A percentile compares a stretch with the other conserved stretches of the same genome.
Evolutionary conservation across 73 alveolate species (phyloP).

Genomic region (Tetrahymena malaccensis): DNA sequence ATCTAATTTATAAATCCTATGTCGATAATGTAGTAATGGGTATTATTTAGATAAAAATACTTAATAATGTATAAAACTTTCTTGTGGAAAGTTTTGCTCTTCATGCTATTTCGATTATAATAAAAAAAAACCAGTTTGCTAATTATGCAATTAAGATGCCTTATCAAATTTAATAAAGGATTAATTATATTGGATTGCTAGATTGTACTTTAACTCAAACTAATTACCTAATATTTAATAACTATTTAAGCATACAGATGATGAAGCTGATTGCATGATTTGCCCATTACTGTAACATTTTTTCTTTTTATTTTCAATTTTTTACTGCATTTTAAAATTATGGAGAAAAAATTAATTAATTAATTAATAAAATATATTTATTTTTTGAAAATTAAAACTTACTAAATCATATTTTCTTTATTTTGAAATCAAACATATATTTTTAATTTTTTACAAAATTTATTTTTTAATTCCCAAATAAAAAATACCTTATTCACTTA

Average conservation of each 20-base stretch:
- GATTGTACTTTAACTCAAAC: not conserved
- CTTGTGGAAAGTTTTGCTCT: not conserved
- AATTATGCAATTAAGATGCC: not conserved
- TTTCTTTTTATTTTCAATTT: too few species aligned
- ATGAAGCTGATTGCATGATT: not conserved
- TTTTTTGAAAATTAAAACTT: too few species aligned
- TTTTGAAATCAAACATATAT: too few species aligned
- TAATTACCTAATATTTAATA: not conserved
- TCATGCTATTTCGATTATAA: not conserved
- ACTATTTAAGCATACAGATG: not conserved
- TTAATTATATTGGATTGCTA: not conserved
- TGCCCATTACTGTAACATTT: not conserved
- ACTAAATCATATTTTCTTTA: too few species aligned
- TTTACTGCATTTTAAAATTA: too few species aligned
- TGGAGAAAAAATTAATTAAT: too few species aligned
- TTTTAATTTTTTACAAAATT: too few species aligned
- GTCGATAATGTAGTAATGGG: not conserved
- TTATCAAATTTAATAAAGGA: not conserved
- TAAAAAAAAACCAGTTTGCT: not conserved
- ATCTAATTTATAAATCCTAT: not conserved
- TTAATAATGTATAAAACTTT: not conserved
- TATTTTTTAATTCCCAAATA: too few species aligned
- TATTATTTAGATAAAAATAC: not conserved
- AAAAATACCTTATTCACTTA: too few species aligned
- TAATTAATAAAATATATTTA: too few species aligned